A percentile compares a stretch with the other conserved stretches of the same genome.
These are phyloP conservation scores for Chalara sp. DNA, from an alignment of 2,329 filamentous ascomycete genomes.

Conservation along the genomic window DNA sequence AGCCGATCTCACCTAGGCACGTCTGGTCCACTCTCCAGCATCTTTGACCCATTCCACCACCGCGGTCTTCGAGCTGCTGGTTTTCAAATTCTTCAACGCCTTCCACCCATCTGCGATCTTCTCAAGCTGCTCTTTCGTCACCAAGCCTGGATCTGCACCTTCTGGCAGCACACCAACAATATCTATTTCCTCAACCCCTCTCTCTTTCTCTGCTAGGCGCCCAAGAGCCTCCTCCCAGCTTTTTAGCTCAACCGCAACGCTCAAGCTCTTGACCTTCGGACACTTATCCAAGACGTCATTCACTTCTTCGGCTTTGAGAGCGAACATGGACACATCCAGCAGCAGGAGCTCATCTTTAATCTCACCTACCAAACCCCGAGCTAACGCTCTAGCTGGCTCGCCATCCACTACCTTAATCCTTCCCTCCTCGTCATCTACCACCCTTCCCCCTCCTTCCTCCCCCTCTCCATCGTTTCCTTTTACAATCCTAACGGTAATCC, in stretches of 20 bases:
- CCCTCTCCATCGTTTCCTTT: conserved; percentile 22
- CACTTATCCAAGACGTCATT: conserved; percentile 28
- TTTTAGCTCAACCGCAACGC: conserved; percentile 30
- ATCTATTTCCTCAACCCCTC: conserved; percentile 16
- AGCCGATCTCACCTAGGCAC: too few species aligned
- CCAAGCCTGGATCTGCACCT: conserved; percentile 7
- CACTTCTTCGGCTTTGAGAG: conserved; percentile 29
- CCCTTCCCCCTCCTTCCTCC: not conserved
- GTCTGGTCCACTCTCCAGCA: conserved; percentile 6
- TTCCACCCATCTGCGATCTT: conserved; percentile 6
- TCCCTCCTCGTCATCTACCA: conserved; percentile 1
- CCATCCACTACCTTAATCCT: conserved; percentile 10
- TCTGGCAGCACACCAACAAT: conserved; percentile 18
- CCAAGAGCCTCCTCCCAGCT: conserved; percentile 14
- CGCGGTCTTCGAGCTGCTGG: conserved; percentile 19
- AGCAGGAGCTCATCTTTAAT: conserved; percentile 16
- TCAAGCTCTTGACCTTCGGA: conserved; percentile 31
- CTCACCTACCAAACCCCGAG: conserved; percentile 14
- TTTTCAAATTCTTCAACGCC: conserved; percentile 15
- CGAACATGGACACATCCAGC: conserved; percentile 35
- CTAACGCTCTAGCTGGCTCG: not conserved
- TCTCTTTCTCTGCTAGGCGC: conserved; percentile 6
- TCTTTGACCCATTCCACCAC: conserved; percentile 14
- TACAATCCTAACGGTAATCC: conserved; percentile 12
- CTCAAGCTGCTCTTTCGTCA: conserved; percentile 8